Evolutionary conservation across 2,329 filamentous ascomycete species (phyloP), one percentile per base, ranked within the genome.

Genomic region (Claviceps arundinis): DNA sequence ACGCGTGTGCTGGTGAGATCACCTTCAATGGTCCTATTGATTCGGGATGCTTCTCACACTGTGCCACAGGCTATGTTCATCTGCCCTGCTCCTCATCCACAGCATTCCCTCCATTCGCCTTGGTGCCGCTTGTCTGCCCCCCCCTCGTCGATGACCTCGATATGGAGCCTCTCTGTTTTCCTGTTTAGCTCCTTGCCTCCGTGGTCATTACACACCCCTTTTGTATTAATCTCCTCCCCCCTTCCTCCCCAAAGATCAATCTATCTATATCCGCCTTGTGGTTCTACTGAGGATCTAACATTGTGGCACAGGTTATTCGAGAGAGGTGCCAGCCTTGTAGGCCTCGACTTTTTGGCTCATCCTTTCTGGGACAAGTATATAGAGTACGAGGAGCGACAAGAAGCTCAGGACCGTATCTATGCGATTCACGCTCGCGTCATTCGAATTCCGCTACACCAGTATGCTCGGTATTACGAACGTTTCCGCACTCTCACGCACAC

Each of bases 361-460:
- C 89, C 89, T 1, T 96, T 98, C 71, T 98, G 93, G 93, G 93
- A 98, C 68, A 97, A 95, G 70, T 98, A 95, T 64, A 81, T 98
- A 57, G 93, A 97, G 65, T 97, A 94, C 62, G 93, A 97, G 66
- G 90, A 96, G 65, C 85, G 90, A 1, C 76, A 91, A 56, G 89
- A 95, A 62, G 82, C 85, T 0, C 80, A 85, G 14, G 87, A 94
- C 57, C 88, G 82, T 61, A 87, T 96, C 51, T 95, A 94, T 60
- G 81, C 80, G 42, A 88, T 98, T 52, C 77, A 95, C 50, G 77
- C 78, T 55, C 87, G 90, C 51, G 78, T 96, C 52, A 86, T 95
- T 51, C 80, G 87, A 62, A 89, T 97, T 50, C 91, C 93, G 0
- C 88, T 95, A 80, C 90, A 97, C 64, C 89, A 96, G 65, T 97